phyloP scores from a whole-genome alignment of 148 eudicot species.

The Diospyros lotus region DNA sequence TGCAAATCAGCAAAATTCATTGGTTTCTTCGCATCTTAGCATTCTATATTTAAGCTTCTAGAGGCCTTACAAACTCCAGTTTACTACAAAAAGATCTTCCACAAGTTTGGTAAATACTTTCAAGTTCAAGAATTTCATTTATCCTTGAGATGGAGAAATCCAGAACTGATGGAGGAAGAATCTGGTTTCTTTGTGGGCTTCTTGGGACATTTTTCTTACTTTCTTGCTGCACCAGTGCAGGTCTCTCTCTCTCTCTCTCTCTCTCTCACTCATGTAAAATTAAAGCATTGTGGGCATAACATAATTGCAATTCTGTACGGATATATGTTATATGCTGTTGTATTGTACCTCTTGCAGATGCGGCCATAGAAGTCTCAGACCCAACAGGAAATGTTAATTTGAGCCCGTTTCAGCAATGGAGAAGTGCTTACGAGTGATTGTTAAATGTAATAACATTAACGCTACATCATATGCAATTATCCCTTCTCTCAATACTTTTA shows the following conservation, averaged over 20 bases:
- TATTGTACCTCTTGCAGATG: neutral
- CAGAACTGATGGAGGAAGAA: neutral
- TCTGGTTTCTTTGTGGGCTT: slow-evolving; percentile 3
- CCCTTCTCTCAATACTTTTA: no score
- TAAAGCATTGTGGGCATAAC: neutral
- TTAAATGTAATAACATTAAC: neutral
- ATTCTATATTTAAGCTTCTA: neutral
- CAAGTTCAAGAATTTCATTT: neutral
- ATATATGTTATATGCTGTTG: neutral
- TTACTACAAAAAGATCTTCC: neutral
- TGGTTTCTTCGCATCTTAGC: neutral
- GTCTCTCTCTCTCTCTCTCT: no score
- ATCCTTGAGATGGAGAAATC: neutral
- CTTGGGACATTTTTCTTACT: neutral
- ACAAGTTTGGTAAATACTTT: neutral
- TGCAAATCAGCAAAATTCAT: neutral
- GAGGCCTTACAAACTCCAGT: neutral
- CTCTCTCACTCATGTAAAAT: neutral
- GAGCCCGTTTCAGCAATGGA: neutral
- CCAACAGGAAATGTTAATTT: slow-evolving; percentile 7
- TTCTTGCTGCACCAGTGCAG: neutral
- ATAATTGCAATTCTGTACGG: neutral
- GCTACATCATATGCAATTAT: no score
- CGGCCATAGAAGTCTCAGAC: slow-evolving; percentile 2
- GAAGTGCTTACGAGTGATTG: neutral